These are phyloP conservation scores for Trichoderma reesei DNA, from an alignment of 495 filamentous ascomycete genomes.

Conservation along the genomic window DNA sequence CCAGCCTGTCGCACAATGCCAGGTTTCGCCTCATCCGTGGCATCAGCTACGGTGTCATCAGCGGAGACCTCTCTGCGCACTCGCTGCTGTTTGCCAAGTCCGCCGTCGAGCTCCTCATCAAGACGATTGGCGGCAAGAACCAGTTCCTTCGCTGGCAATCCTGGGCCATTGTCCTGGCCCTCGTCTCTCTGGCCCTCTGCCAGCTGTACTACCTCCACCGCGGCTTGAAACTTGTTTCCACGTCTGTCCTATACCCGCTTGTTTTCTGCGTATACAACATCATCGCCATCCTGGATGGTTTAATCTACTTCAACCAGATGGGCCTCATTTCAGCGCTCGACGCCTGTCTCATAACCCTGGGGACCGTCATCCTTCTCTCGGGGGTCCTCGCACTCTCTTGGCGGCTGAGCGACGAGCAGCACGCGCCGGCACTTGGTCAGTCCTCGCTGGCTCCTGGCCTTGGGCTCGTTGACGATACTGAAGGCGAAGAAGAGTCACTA, in stretches of 20 bases:
- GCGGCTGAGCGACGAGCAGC: slow-evolving; percentile 70
- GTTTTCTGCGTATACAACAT: slow-evolving; percentile 99
- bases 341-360: slow-evolving; percentile 76
- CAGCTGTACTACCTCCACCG: slow-evolving; percentile 94
- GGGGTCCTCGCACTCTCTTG: slow-evolving; percentile 91
- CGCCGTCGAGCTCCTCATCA: slow-evolving; percentile 90
- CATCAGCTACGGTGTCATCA: slow-evolving; percentile 79
- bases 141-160: slow-evolving; percentile 97
- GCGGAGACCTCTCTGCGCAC: slow-evolving; percentile 90
- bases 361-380: slow-evolving; percentile 72
- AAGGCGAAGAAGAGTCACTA: slow-evolving; percentile 41
- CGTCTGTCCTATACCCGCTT: slow-evolving; percentile 91
- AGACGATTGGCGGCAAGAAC: slow-evolving; percentile 78
- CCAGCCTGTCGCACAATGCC: slow-evolving; percentile 39
- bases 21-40: slow-evolving; percentile 75
- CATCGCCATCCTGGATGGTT: slow-evolving; percentile 90
- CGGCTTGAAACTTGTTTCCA: slow-evolving; percentile 87
- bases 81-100: slow-evolving; percentile 90
- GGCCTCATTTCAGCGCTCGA: slow-evolving; percentile 64
- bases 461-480: slow-evolving; percentile 56
- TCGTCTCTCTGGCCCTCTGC: slow-evolving; percentile 72
- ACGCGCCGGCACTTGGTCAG: slow-evolving; percentile 47
- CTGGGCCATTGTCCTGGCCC: slow-evolving; percentile 81
- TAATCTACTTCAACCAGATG: slow-evolving; percentile 93
- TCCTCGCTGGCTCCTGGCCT: slow-evolving; percentile 58